Conservation (phyloP, 768 basidiomycete species). For the Pholiota molesta region DNA sequence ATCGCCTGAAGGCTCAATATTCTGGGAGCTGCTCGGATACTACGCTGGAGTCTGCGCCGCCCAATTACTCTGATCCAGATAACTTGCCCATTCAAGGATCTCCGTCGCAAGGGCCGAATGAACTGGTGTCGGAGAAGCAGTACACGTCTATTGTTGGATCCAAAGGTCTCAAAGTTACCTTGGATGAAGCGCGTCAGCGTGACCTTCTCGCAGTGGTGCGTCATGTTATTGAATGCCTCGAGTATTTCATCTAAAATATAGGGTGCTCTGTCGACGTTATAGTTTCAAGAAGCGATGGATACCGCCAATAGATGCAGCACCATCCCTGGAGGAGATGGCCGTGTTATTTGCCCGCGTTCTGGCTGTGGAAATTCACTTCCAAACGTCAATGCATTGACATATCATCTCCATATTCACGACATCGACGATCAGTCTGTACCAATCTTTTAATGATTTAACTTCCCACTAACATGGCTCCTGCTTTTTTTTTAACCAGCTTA, state of each 20-base stretch:
- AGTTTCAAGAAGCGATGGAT: slow-evolving; percentile 41
- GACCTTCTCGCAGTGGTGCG: slow-evolving; percentile 2
- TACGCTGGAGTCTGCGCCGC: neutral
- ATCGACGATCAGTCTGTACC: slow-evolving; percentile 44
- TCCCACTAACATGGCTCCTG: slow-evolving; percentile 1
- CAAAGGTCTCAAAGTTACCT: neutral
- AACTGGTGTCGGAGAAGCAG: neutral
- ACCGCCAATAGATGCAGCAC: slow-evolving; percentile 22
- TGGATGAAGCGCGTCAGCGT: neutral
- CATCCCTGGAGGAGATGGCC: slow-evolving; percentile 22
- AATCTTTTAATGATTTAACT: neutral
- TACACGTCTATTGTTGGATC: neutral
- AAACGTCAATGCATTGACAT: slow-evolving; percentile 47
- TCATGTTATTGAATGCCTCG: neutral
- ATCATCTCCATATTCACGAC: slow-evolving; percentile 60
- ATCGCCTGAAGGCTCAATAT: neutral
- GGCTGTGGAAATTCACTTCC: slow-evolving; percentile 48
- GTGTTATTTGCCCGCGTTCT: slow-evolving; percentile 44
- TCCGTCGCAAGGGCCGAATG: neutral
- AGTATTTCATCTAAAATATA: neutral
- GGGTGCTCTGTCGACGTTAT: neutral
- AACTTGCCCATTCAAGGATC: neutral
- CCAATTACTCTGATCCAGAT: neutral
- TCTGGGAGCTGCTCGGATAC: neutral
- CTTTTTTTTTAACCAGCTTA: slow-evolving; percentile 17